Conservation (phyloP, 78 protist genomes). For the Dictyostelium firmibasis region DNA sequence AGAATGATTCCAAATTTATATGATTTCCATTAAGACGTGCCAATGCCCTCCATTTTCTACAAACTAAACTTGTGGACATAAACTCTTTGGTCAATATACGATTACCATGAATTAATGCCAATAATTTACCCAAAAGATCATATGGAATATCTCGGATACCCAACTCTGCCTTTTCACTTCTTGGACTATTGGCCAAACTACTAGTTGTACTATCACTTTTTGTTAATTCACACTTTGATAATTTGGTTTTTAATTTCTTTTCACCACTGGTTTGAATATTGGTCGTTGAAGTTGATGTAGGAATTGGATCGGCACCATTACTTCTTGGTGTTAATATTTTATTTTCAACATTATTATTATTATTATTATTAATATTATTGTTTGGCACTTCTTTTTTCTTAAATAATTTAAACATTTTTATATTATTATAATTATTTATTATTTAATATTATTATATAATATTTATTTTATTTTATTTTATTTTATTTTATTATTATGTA, state of each 20-base stretch:
- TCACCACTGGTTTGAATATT: not conserved
- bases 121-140: slow-evolving; percentile 14
- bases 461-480: too few relatives aligned
- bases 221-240: not conserved
- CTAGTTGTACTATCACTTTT: not conserved
- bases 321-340: not conserved
- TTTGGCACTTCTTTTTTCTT: not conserved
- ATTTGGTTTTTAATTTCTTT: not conserved
- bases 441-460: not conserved
- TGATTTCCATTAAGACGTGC: slow-evolving; percentile 32
- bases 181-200: slow-evolving; percentile 18
- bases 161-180: not conserved
- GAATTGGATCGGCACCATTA: not conserved
- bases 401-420: not conserved
- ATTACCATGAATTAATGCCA: not conserved
- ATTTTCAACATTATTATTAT: not conserved
- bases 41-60: slow-evolving; percentile 30
- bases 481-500: too few relatives aligned
- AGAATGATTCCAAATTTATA: slow-evolving; percentile 13
- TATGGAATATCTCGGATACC: slow-evolving; percentile 25
- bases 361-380: not conserved
- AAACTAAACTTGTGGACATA: not conserved
- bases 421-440: not conserved
- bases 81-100: slow-evolving; percentile 8
- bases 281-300: not conserved